Base-by-base conservation (phyloP, 495 filamentous ascomycete genomes). In the Hypoxylon trugodes region DNA sequence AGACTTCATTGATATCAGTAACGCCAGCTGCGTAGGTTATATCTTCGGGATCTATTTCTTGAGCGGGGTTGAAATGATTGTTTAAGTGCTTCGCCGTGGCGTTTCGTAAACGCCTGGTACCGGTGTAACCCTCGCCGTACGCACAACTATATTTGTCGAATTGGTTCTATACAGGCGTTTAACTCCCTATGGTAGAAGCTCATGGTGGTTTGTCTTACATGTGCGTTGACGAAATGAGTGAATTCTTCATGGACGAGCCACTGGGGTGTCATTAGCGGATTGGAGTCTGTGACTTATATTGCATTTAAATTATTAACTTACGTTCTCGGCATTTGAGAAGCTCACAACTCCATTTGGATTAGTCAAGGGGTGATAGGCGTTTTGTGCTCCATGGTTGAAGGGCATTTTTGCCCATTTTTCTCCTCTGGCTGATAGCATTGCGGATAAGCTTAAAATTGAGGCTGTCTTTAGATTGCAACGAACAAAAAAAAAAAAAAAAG, bases 51-150 rank as follows among this genome's bases (percentile, higher is more conserved):
- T 74, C 59, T 9, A 87, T 43, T 2, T 76, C 69, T 0, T 35
- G 48, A 21, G 65, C 48, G 0, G 83, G 80, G 1, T 75, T 66
- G 50, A 86, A 75, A 38, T 81, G 60, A 2, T 45, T 56, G 38
- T 78, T 84, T 30, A 86, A 41, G 25, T 82, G 79, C 6, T 69
- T 59, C n/a, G 81, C 71, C 60, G 85, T 77, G 4, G 79, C 75
- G 1, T 48, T 48, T 12, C 73, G 73, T 1, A 84, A 70, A 15
- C 74, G 65, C 12, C 65, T 12, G 21, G 48, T 66, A 26, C 65
- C 65, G 10, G 65, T 71, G 42, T 45, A 71, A 0, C 61, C 65
- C 33, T 71, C 68, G 6, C 68, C 65, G 21, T 71, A 69, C 22
- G 42, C 6, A 41, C 60, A 66, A 16, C 19, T 24, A 13, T 32